Evolutionary conservation across 306 rosid species (phyloP), one percentile per base, ranked within the genome.

Genomic region (Medicago arabica): DNA sequence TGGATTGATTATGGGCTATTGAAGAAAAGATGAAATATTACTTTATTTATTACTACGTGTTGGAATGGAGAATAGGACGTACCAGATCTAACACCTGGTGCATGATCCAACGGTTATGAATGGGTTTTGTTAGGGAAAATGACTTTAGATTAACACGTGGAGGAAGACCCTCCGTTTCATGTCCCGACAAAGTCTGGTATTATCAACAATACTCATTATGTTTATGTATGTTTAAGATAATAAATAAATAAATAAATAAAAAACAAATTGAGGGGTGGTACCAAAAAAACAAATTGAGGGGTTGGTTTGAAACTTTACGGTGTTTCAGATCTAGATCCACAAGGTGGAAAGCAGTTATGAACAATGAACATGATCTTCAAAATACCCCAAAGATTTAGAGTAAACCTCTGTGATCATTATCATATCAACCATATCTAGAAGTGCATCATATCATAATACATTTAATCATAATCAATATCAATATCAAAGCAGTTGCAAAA

Each of bases 101-200:
- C 60, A 54, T 40, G 34, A 89, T 84, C 92, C 2, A 39, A 93
- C 96, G 92, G 96, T 78, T 63, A 34, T 5, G 10, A 67, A 75
- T 7, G 19, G 21, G 65, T 49, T 8, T 39, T 49, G 49, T 15
- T 14, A 62, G 64, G 3, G 66, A 75, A 69, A 78, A 73, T 18
- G 80, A 60, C 21, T 39, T 69, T 39, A 6, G 31, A 25, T 57
- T 53, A 75, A 83, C 86, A 87, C 89, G 88, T 86, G 85, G 89
- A 80, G 14, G 16, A 74, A 49, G 68, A 14, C 36, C 15, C 71
- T 63, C 79, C 80, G 31, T 69, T 64, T 77, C 82, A 75, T 39
- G 83, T 80, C 71, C 84, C 84, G 67, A 67, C 60, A 50, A 59
- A 69, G 39, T 36, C 51, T 77, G 9, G 62, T 18, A 57, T 61